Conservation (phyloP, 23 red algal genomes). For the Gracilaria caudata region DNA sequence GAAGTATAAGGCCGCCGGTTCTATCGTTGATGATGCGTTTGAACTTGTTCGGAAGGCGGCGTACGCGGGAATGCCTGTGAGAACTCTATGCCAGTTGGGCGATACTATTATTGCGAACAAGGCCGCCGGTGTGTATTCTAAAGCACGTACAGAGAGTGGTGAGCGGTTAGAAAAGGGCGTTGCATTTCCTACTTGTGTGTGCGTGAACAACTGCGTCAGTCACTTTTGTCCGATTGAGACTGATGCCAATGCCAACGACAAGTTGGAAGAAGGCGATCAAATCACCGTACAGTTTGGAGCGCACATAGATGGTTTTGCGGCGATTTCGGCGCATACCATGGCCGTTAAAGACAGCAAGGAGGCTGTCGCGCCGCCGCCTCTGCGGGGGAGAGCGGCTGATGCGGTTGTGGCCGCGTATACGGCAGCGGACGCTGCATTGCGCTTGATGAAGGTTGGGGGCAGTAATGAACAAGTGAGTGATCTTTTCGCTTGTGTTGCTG, state of each 20-base stretch:
- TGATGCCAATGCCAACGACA: slow-evolving; percentile 41
- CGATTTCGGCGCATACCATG: slow-evolving; percentile 64
- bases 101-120: slow-evolving; percentile 75
- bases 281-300: slow-evolving; percentile 84
- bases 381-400: slow-evolving; percentile 74
- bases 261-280: slow-evolving; percentile 81
- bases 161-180: slow-evolving; percentile 95
- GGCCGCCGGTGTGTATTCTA: slow-evolving; percentile 84
- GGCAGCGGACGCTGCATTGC: slow-evolving; percentile 89
- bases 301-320: slow-evolving; percentile 95
- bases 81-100: slow-evolving; percentile 83
- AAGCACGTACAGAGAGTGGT: slow-evolving; percentile 75
- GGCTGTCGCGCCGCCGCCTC: neutral
- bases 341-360: slow-evolving; percentile 58
- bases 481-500: slow-evolving; percentile 77
- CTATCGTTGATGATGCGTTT: slow-evolving; percentile 81
- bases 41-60: slow-evolving; percentile 66
- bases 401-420: slow-evolving; percentile 82
- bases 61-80: slow-evolving; percentile 68
- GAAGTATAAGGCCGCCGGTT: slow-evolving; percentile 98
- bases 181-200: slow-evolving; percentile 94
- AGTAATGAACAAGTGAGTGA: slow-evolving; percentile 91
- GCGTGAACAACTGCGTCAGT: slow-evolving; percentile 78
- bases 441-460: slow-evolving; percentile 86
- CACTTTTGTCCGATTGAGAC: slow-evolving; percentile 95